Evolutionary conservation across 2,329 filamentous ascomycete genomes (phyloP).

Genomic region (Botrytis pseudocinerea): DNA sequence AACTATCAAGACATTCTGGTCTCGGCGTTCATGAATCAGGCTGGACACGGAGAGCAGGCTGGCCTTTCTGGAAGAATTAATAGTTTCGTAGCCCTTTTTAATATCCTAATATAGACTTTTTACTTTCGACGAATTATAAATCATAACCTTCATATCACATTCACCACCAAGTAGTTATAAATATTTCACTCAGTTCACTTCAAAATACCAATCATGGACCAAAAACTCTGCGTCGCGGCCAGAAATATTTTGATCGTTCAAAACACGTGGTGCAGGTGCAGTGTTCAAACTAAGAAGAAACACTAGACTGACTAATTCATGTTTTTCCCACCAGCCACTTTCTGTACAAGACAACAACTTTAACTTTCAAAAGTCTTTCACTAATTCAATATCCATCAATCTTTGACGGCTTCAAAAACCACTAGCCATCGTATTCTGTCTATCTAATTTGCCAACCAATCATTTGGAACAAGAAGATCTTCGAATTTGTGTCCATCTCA

Average conservation of each 20-base stretch:
- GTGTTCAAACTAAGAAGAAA: not conserved
- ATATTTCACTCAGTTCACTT: not conserved
- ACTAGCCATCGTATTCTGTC: not conserved
- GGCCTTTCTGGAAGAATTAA: conserved; percentile 26
- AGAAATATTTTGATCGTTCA: not conserved
- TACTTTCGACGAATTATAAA: not conserved
- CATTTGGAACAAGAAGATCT: not conserved
- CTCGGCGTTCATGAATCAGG: conserved; percentile 11
- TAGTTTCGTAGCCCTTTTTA: conserved; percentile 26
- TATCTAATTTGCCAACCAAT: not conserved
- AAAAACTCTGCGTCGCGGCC: not conserved
- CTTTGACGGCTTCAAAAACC: not conserved
- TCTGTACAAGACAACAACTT: not conserved
- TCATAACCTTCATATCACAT: not conserved
- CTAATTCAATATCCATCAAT: not conserved
- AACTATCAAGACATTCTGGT: conserved; percentile 21
- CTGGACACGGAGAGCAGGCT: conserved; percentile 16
- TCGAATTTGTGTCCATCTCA: not conserved
- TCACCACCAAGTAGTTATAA: not conserved
- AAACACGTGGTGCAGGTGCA: conserved; percentile 7
- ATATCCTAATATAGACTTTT: conserved; percentile 30
- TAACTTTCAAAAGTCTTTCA: not conserved
- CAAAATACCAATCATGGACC: not conserved
- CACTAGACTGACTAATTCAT: conserved; percentile 3
- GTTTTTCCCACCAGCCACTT: conserved; percentile 9